phyloP scores from a whole-genome alignment of 2,329 filamentous ascomycete genomes.

The Ceratocystis ficicola region DNA sequence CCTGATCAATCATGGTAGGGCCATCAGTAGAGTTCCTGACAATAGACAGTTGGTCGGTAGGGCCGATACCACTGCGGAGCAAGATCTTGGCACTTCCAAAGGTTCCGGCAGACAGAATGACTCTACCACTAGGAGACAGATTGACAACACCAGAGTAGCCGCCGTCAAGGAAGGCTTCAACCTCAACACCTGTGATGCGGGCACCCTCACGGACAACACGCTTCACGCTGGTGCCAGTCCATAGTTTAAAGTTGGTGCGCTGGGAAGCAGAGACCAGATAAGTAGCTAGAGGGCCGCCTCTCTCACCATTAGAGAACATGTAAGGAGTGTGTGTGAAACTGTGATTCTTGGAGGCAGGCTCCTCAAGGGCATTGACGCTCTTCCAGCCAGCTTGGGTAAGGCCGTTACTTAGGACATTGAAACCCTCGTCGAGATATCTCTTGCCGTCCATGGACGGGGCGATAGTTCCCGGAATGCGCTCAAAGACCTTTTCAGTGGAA shows the following conservation, averaged over 20 bases:
- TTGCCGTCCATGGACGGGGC: constrained; percentile 53
- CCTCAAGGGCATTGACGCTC: constrained; percentile 43
- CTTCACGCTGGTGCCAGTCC: constrained; percentile 53
- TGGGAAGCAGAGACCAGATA: constrained; percentile 52
- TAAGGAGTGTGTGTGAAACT: constrained; percentile 52
- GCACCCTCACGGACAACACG: constrained; percentile 52
- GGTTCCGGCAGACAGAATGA: constrained; percentile 55
- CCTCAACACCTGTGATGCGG: constrained; percentile 53
- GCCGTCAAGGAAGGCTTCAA: constrained; percentile 41
- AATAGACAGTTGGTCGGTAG: constrained; percentile 44
- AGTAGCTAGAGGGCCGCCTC: constrained; percentile 57
- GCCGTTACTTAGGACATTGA: constrained; percentile 48
- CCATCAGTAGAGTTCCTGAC: constrained; percentile 41
- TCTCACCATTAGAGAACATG: constrained; percentile 55
- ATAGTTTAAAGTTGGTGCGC: constrained; percentile 53
- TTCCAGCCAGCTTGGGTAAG: constrained; percentile 50
- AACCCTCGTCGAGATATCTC: constrained; percentile 55
- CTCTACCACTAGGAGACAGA: constrained; percentile 49
- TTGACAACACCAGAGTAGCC: constrained; percentile 50
- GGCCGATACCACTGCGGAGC: constrained; percentile 56
- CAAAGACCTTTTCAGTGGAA: constrained; percentile 51
- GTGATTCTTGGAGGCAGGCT: constrained; percentile 51
- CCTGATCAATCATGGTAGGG: constrained; percentile 38
- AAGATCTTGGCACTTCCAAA: constrained; percentile 60
- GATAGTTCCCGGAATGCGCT: constrained; percentile 57